phyloP scores from a whole-genome alignment of 257 asterid species.

The Nyctanthes arbortristis region DNA sequence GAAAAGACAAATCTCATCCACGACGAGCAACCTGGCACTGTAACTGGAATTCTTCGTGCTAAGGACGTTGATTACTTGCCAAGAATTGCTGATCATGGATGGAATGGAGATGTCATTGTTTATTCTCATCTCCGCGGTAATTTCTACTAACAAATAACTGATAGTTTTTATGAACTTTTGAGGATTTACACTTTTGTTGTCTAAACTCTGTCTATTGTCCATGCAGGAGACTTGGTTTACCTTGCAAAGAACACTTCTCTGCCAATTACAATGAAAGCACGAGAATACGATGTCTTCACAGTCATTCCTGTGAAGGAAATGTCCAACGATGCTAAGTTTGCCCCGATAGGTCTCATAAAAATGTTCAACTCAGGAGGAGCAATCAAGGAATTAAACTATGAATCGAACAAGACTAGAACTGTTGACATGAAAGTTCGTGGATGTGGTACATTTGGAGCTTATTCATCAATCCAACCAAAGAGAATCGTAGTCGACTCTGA shows the following conservation, averaged over 20 bases:
- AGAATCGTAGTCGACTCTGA: conserved; percentile 46
- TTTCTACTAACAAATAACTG: not conserved
- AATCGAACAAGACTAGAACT: conserved; percentile 36
- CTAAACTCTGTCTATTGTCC: not conserved
- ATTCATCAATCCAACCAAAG: conserved; percentile 61
- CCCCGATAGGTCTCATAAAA: conserved; percentile 68
- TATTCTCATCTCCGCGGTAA: conserved; percentile 74
- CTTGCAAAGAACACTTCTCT: conserved; percentile 60
- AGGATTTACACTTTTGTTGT: too few species aligned
- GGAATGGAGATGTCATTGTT: conserved; percentile 64
- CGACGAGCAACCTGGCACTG: conserved; percentile 61
- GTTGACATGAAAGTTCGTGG: conserved; percentile 59
- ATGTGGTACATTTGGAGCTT: conserved; percentile 73
- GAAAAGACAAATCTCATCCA: conserved; percentile 80
- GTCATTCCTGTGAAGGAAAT: conserved; percentile 57
- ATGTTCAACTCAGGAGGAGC: conserved; percentile 98
- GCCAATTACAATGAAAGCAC: conserved; percentile 62
- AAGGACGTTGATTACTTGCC: conserved; percentile 76
- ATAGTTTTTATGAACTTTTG: too few species aligned
- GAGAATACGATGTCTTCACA: conserved; percentile 75
- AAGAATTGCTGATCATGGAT: conserved; percentile 51
- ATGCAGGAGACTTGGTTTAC: conserved; percentile 68
- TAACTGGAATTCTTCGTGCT: conserved; percentile 62
- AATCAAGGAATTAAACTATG: conserved; percentile 51
- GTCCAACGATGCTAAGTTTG: conserved; percentile 48